These are phyloP conservation scores for Aurantiochytrium sp. DNA, from an alignment of 108 stramenopile species.

Conservation along the genomic window DNA sequence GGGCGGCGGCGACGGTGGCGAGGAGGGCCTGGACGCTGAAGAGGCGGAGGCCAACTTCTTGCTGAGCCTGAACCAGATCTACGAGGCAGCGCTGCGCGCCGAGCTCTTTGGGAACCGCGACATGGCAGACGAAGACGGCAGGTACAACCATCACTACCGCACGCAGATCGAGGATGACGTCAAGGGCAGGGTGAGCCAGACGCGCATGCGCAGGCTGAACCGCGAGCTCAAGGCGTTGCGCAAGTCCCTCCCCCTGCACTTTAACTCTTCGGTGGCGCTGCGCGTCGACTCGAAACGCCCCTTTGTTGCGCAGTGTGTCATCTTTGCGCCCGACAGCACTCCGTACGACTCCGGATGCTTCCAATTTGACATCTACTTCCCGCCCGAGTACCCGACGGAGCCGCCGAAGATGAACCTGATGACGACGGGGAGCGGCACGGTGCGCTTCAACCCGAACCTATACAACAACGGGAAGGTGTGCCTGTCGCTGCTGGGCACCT, in stretches of 20 bases:
- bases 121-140: neutral
- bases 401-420: slow-evolving; percentile 34
- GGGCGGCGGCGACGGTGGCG: neutral
- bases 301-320: slow-evolving; percentile 9
- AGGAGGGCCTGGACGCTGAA: neutral
- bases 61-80: neutral
- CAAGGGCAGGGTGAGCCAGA: slow-evolving; percentile 10
- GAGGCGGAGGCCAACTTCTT: neutral
- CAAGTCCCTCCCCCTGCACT: neutral
- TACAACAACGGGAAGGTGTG: slow-evolving; percentile 49
- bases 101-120: neutral
- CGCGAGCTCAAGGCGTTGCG: neutral
- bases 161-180: slow-evolving; percentile 3
- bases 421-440: slow-evolving; percentile 38
- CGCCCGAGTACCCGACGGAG: slow-evolving; percentile 33
- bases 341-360: slow-evolving; percentile 43
- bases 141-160: slow-evolving; percentile 14
- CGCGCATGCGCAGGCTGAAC: neutral
- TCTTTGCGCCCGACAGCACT: slow-evolving; percentile 22
- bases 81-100: neutral
- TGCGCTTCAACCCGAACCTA: slow-evolving; percentile 45
- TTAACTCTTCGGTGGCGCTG: neutral
- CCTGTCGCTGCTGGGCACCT: slow-evolving; percentile 53
- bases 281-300: slow-evolving; percentile 18
- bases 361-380: slow-evolving; percentile 39